phyloP scores from a whole-genome alignment of 805 yeast species.

The Lipomyces spencermartinsiae region DNA sequence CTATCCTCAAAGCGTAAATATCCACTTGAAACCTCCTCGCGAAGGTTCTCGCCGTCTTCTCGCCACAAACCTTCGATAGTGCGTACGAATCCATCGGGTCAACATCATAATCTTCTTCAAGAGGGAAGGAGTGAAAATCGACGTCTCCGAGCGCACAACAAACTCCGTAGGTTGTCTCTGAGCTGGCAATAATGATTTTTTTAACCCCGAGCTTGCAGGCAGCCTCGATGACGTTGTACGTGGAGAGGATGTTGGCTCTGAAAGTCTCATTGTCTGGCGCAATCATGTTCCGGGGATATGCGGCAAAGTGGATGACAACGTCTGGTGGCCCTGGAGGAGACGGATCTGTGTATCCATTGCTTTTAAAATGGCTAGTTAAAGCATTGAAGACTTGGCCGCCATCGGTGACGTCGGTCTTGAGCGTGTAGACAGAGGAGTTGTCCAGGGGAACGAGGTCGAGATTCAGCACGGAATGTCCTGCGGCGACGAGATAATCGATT shows the following conservation, averaged over 20 bases:
- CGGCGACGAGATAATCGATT: constrained; percentile 12
- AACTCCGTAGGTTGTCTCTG: constrained; percentile 18
- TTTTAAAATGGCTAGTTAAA: constrained; percentile 6
- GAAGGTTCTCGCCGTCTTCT: constrained; percentile 11
- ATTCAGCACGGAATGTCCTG: constrained; percentile 9
- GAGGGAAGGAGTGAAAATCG: constrained; percentile 14
- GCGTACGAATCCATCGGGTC: constrained; percentile 15
- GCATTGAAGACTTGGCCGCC: constrained; percentile 17
- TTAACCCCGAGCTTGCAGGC: constrained; percentile 15
- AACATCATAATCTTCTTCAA: constrained; percentile 17
- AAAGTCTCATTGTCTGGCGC: constrained; percentile 14
- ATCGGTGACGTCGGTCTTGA: constrained; percentile 18
- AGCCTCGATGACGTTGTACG: constrained; percentile 20
- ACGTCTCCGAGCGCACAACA: constrained; percentile 12
- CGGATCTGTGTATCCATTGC: constrained; percentile 1
- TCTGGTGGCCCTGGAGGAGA: constrained; percentile 10
- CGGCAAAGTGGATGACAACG: constrained; percentile 20
- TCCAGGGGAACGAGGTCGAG: constrained; percentile 20
- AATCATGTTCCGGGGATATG: constrained; percentile 14
- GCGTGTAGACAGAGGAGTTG: constrained; percentile 13
- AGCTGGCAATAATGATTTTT: constrained; percentile 11
- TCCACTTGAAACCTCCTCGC: constrained; percentile 14
- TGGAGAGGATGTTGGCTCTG: constrained; percentile 4
- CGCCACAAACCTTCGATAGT: constrained; percentile 15
- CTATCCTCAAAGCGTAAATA: constrained; percentile 15